Base-by-base conservation (phyloP, 108 stramenopile species). In the Asterionellopsis glacialis region DNA sequence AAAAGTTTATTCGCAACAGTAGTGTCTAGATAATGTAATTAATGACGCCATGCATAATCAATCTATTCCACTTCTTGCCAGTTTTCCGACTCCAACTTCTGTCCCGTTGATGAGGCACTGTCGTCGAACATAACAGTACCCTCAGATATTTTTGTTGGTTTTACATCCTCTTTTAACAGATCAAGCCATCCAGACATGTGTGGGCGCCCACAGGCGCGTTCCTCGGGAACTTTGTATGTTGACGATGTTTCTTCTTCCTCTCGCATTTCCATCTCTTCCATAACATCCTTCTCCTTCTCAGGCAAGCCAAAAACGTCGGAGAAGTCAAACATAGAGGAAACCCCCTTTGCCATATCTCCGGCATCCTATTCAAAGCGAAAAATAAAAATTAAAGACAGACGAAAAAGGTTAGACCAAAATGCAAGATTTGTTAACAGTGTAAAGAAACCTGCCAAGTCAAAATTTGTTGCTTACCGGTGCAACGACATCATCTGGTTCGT, bases 121-220 rank as follows among this genome's bases (percentile, higher is more conserved):
- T 33, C 33, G 33, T 33, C 33, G 33, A 33, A 33, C 7, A 33
- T 7, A 2, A 33, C 33, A 33, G 33, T 33, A 7, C 33, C 33
- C 33, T 33, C 33, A 33, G 33, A 33, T 33, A 33, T 33, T 33
- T 33, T 33, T 33, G 33, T 5, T 2, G 33, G 33, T 33, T 33
- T 33, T 5, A 7, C 67, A n/a, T 72, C 70, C 11, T 85, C 70
- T 1, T 67, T 64, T 43, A 90, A 59, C 28, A 75, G 59, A 14
- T 88, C 79, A 24, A 91, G 64, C 90, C 90, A 91, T 24, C 86
- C 84, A 57, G 85, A 67, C 56, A 82, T 83, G 68, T 91, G 90
- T 41, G 82, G 84, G 57, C 90, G 79, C 11, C 90, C 86, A 25
- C 70, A 65, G 2, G 82, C 78, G 45, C 90, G 68, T 59, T 77